Evolutionary conservation across 2,329 filamentous ascomycete species (phyloP), one percentile per base, ranked within the genome.

Genomic region (Leptographium wingfieldii): DNA sequence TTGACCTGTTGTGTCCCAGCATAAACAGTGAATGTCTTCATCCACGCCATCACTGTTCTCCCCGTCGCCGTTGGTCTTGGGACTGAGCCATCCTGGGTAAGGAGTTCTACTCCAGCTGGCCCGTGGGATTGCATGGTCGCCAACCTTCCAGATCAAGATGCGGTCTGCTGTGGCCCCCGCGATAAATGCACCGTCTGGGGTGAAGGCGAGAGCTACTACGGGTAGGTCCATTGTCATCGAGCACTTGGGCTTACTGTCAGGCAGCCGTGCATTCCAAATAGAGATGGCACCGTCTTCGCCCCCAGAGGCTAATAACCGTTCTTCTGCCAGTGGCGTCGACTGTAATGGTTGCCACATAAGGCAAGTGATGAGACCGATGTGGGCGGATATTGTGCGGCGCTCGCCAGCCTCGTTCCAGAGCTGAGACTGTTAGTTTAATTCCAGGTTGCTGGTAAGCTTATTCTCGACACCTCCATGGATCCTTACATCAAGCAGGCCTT

Each of bases 61-160:
- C 0, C 73, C 68, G 29, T 80, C 79, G 7, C 75, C 73, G 43
- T 75, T 77, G 54, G 74, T 75, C 66, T 77, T 80, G 25, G 82
- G 82, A 61, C 79, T 85, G 38, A 80, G 72, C 80, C 81, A 84
- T 5, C 80, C 82, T 0, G 76, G 73, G 64, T 84, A 80, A 11
- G 77, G 73, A 31, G 75, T 72, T 62, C 80, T 73, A 61, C 74
- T 80, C 83, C 83, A 86, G 66, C 76, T 81, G 19, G 83, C 83
- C 54, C 80, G 75, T 5, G 83, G 83, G 54, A 83, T 75, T 31
- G 74, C 72, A 54, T 79, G 74, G 58, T 82, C 83, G 62, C 80
- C 81, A 14, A 85, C 78, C 67, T 84, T 85, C 82, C 83, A 86
- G 54, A 86, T 84, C 48, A 85, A 70, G 16, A 86, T 80, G 60